Base-by-base conservation (phyloP, 805 yeast genomes). In the Hagleromyces aurorensis region DNA sequence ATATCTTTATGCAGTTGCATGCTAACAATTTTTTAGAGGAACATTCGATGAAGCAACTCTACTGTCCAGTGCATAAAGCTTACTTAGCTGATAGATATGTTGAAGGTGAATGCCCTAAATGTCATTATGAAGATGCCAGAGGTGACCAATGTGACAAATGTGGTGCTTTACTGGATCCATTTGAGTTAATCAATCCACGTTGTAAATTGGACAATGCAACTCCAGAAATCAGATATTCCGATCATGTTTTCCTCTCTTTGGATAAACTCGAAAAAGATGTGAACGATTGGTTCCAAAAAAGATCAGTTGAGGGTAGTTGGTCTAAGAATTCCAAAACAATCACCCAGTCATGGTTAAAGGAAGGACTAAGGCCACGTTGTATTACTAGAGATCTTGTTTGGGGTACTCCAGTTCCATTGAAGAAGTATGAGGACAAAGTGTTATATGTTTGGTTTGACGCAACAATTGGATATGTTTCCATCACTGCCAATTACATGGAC, bases 101-200 rank as follows among this genome's bases (percentile, higher is more conserved):
- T 19, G 97, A 91, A 63, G 99, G 99, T 45, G 83, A 77, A 29
- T 91, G 99, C 65, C 97, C 97, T 35, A 79, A 79, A 59, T 91
- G 99, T 67, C 72, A 67, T 25, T 91, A 86, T 55, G 94, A 82
- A 40, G 98, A 91, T 57, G 99, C 99, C 18, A 77, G 98, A 60
- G 99, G 99, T 47, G 99, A 91, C 60, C 99, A 91, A 67, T 91
- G 99, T 71, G 99, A 91, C 60, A 78, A 78, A 50, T 91, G 99
- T 68, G 99, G 98, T 43, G 62, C 64, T 37, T 67, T 91, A 42
- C 68, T 91, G 46, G 82, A 89, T 56, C 95, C 98, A 29, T 80
- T 86, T 50, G 97, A 91, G 61, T 72, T 91, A 56, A 78, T 89
- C 43, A 72, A 87, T 41, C 97, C 99, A 32, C 82, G 94, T 47